These are phyloP conservation scores for Fragaria nilgerrensis DNA, from an alignment of 306 rosid species.

Conservation along the genomic window DNA sequence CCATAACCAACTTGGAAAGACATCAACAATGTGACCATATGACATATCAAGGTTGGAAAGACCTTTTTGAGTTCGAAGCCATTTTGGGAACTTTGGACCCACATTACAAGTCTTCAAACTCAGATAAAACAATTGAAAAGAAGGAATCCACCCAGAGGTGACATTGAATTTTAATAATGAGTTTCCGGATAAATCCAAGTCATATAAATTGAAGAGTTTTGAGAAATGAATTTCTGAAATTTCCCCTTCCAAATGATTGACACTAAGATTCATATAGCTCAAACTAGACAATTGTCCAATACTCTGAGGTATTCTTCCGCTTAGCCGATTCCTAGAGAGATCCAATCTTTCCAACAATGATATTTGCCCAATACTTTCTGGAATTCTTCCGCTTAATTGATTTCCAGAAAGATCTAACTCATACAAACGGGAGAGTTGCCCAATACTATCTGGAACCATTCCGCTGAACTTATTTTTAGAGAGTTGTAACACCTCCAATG, in stretches of 20 bases:
- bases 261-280: fast-evolving
- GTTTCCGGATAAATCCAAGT: background rate
- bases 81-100: background rate
- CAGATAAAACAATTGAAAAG: fast-evolving
- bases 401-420: background rate
- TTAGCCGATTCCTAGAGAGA: background rate
- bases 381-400: background rate
- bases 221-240: background rate
- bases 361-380: background rate
- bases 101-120: background rate
- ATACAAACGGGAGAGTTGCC: background rate
- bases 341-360: background rate
- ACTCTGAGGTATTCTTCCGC: background rate
- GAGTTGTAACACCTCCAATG: background rate
- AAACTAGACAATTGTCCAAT: background rate
- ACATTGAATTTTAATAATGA: background rate
- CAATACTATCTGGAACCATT: background rate
- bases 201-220: fast-evolving
- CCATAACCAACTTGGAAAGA: background rate
- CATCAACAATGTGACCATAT: background rate
- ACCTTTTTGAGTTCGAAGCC: background rate
- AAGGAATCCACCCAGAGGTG: background rate
- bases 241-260: background rate
- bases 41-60: background rate
- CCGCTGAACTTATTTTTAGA: background rate